These are phyloP conservation scores for Clohesyomyces aquaticus DNA, from an alignment of 495 filamentous ascomycete genomes.

Conservation along the genomic window DNA sequence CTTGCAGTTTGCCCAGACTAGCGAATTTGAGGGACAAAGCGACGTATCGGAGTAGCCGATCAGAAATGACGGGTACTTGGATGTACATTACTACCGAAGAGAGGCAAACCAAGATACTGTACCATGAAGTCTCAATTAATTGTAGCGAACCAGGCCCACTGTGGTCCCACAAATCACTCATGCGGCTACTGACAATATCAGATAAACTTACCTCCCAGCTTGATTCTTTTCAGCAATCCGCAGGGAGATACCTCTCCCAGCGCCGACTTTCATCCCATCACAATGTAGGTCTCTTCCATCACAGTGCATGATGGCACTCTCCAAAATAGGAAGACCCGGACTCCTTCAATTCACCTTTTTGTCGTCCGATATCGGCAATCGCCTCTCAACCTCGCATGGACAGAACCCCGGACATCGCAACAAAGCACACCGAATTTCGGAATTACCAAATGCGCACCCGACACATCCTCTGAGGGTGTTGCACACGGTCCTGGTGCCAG, in stretches of 20 bases:
- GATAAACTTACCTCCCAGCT: neutral
- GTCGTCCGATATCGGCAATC: conserved; percentile 31
- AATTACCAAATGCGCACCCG: neutral
- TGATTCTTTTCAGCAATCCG: neutral
- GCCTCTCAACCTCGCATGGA: conserved; percentile 5
- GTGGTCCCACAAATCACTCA: neutral
- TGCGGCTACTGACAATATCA: conserved; percentile 2
- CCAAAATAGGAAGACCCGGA: too few relatives aligned
- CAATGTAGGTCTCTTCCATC: conserved; percentile 22
- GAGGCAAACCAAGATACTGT: too few relatives aligned
- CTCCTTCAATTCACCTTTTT: too few relatives aligned
- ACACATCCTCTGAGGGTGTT: too few relatives aligned
- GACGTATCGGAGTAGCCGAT: conserved; percentile 11
- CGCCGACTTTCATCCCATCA: too few relatives aligned
- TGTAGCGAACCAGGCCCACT: neutral
- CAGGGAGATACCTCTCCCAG: too few relatives aligned
- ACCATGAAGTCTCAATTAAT: too few relatives aligned
- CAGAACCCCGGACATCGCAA: conserved; percentile 3
- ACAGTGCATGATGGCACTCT: conserved; percentile 29
- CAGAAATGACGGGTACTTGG: conserved; percentile 22
- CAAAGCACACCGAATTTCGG: conserved; percentile 24
- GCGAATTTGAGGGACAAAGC: neutral
- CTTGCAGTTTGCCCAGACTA: conserved; percentile 4
- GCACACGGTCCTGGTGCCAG: too few relatives aligned
- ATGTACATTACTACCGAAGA: conserved; percentile 14